A percentile compares a stretch with the other conserved stretches of the same genome.
phyloP scores from a whole-genome alignment of 768 basidiomycete species.

The Suillus discolor region DNA sequence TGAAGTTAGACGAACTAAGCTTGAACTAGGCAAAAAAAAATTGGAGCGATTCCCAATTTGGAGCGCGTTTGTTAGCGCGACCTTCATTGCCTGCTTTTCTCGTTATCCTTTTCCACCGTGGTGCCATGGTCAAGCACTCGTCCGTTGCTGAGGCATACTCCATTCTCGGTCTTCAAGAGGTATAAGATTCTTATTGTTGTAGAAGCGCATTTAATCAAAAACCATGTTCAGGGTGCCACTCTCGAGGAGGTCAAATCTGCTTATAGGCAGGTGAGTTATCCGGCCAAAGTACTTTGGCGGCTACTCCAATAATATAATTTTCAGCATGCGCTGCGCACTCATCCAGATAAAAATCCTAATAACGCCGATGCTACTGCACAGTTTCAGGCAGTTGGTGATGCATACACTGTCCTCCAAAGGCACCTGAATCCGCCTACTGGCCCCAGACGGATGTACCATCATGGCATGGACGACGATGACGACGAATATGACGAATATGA shows the following conservation, averaged over 20 bases:
- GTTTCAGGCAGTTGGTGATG: slow-evolving; percentile 71
- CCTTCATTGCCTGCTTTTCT: slow-evolving; percentile 13
- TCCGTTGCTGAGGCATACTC: slow-evolving; percentile 40
- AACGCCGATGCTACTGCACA: slow-evolving; percentile 65
- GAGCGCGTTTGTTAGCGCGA: slow-evolving; percentile 32
- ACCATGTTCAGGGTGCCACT: slow-evolving; percentile 50
- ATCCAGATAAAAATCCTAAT: slow-evolving; percentile 77
- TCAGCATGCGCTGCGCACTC: slow-evolving; percentile 65
- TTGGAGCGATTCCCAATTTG: slow-evolving; percentile 17
- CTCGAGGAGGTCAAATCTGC: slow-evolving; percentile 65
- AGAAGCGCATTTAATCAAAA: slow-evolving; percentile 11
- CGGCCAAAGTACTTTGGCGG: slow-evolving; percentile 4
- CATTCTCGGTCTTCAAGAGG: slow-evolving; percentile 57
- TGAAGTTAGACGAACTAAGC: not conserved
- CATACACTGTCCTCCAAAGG: slow-evolving; percentile 62
- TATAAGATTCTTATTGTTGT: slow-evolving; percentile 21
- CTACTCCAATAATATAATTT: slow-evolving; percentile 4
- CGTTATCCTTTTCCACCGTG: slow-evolving; percentile 7
- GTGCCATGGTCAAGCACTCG: slow-evolving; percentile 39
- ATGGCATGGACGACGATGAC: slow-evolving; percentile 37
- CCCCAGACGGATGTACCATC: slow-evolving; percentile 19
- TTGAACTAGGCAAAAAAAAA: slow-evolving; percentile 7
- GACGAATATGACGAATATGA: slow-evolving; percentile 39
- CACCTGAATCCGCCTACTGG: slow-evolving; percentile 47
- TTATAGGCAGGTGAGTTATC: slow-evolving; percentile 62